Conservation (phyloP, 2,329 filamentous ascomycete genomes). For the Claviceps humidiphila region DNA sequence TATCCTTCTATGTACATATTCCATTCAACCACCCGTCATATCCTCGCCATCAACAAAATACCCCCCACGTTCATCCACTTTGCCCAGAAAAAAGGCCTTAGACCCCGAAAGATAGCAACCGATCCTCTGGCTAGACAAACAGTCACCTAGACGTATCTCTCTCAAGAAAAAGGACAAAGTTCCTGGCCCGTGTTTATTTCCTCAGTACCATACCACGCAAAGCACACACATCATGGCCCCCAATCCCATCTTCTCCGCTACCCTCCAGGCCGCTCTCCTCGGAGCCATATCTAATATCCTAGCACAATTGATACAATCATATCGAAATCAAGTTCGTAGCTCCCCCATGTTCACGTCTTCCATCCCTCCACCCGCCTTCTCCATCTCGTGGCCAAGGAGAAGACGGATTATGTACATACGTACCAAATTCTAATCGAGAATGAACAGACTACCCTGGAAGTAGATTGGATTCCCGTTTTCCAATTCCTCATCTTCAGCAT, state of each 20-base stretch:
- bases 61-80: too few relatives aligned
- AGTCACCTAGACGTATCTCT: too few relatives aligned
- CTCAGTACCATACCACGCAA: background rate
- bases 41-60: too few relatives aligned
- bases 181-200: too few relatives aligned
- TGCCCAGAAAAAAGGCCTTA: too few relatives aligned
- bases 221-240: conserved; percentile 18
- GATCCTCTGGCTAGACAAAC: too few relatives aligned
- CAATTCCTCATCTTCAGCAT: conserved; percentile 66
- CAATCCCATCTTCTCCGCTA: conserved; percentile 41
- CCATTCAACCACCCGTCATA: too few relatives aligned
- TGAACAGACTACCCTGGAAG: conserved; percentile 8
- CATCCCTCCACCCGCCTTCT: background rate
- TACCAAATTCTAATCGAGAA: background rate
- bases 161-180: background rate
- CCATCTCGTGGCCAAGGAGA: background rate
- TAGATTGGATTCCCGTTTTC: conserved; percentile 56
- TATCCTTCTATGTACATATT: too few relatives aligned
- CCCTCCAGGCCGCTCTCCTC: conserved; percentile 52
- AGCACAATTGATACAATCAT: conserved; percentile 56
- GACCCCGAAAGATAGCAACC: too few relatives aligned
- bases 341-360: background rate
- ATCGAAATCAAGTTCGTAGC: conserved; percentile 41
- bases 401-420: background rate
- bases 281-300: conserved; percentile 57